Percentiles rank a stretch among this genome's conserved stretches.
phyloP scores from a whole-genome alignment of 2,329 filamentous ascomycete genomes.

The Cercospora zeina region DNA sequence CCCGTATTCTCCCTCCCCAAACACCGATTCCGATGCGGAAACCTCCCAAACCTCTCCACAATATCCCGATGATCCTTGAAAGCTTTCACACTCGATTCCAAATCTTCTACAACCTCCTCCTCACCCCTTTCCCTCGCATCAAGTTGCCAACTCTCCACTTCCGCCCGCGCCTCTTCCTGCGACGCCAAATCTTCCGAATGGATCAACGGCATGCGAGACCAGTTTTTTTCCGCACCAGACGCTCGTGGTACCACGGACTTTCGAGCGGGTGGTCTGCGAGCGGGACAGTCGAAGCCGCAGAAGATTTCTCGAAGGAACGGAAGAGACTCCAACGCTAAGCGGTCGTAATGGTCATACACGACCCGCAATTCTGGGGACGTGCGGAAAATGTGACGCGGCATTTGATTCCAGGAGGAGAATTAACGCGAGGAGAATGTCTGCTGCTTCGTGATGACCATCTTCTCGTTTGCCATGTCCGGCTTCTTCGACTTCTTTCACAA shows the following conservation, averaged over 20 bases:
- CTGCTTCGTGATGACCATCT: no score
- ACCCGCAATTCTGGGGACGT: slow-evolving; percentile 46
- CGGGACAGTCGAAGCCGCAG: neutral
- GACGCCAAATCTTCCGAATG: slow-evolving; percentile 56
- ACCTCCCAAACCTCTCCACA: slow-evolving; percentile 57
- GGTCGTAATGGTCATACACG: slow-evolving; percentile 60
- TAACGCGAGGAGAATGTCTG: slow-evolving; percentile 50
- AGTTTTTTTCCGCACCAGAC: slow-evolving; percentile 46
- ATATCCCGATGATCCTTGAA: slow-evolving; percentile 54
- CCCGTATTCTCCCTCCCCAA: slow-evolving; percentile 53
- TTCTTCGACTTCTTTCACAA: slow-evolving; percentile 40
- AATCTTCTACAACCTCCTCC: slow-evolving; percentile 36
- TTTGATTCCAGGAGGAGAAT: slow-evolving; percentile 63
- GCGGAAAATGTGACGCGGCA: slow-evolving; percentile 63
- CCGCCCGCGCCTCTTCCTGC: slow-evolving; percentile 46
- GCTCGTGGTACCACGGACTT: slow-evolving; percentile 16
- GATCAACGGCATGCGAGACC: slow-evolving; percentile 62
- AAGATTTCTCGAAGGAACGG: slow-evolving; percentile 11
- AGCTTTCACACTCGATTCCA: slow-evolving; percentile 41
- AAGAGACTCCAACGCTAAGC: slow-evolving; percentile 48
- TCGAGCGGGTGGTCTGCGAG: slow-evolving; percentile 28
- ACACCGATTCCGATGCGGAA: slow-evolving; percentile 59
- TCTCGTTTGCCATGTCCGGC: slow-evolving; percentile 12
- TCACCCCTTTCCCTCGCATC: slow-evolving; percentile 41
- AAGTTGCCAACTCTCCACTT: neutral